phyloP scores from a whole-genome alignment of 139 green algal species.

The Chlorella sp. region DNA sequence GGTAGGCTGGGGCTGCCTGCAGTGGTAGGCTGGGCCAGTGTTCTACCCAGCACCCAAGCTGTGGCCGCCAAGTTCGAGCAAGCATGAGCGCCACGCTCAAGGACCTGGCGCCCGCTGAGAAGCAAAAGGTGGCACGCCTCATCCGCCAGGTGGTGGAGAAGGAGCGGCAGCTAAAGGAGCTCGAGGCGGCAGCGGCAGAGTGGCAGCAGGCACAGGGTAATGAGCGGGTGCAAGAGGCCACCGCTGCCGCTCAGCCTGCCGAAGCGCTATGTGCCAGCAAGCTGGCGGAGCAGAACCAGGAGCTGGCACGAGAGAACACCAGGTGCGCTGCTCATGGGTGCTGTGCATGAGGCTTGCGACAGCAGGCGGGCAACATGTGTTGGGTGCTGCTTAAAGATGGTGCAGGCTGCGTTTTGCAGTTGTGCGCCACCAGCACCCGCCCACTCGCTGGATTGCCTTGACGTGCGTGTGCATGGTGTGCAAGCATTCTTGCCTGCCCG shows the following conservation, averaged over 20 bases:
- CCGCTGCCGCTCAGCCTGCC: too few relatives aligned
- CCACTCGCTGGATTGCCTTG: background rate
- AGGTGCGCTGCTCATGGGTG: slow-evolving; percentile 9
- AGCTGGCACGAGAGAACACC: slow-evolving; percentile 36
- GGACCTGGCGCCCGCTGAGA: slow-evolving; percentile 45
- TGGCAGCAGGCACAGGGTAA: background rate
- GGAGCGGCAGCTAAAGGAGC: slow-evolving; percentile 15
- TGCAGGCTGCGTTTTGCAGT: background rate
- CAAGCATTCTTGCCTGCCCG: background rate
- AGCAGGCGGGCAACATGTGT: background rate
- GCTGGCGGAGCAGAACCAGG: slow-evolving; percentile 25
- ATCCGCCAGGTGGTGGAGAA: slow-evolving; percentile 45
- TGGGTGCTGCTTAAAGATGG: background rate
- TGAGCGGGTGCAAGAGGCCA: background rate
- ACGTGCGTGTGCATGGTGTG: background rate
- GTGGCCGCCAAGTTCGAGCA: background rate
- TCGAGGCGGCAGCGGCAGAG: background rate
- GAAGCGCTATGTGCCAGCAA: background rate
- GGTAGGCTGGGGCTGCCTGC: background rate
- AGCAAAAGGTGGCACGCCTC: slow-evolving; percentile 48
- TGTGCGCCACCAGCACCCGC: background rate
- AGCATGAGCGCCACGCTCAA: slow-evolving; percentile 24
- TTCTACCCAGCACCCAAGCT: background rate
- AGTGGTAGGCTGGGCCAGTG: too few relatives aligned
- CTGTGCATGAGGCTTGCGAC: background rate